Percentiles rank a stretch among this genome's conserved stretches.
Conservation (phyloP, 192 early-diverging fungal genomes). For the Coemansia sp. region DNA sequence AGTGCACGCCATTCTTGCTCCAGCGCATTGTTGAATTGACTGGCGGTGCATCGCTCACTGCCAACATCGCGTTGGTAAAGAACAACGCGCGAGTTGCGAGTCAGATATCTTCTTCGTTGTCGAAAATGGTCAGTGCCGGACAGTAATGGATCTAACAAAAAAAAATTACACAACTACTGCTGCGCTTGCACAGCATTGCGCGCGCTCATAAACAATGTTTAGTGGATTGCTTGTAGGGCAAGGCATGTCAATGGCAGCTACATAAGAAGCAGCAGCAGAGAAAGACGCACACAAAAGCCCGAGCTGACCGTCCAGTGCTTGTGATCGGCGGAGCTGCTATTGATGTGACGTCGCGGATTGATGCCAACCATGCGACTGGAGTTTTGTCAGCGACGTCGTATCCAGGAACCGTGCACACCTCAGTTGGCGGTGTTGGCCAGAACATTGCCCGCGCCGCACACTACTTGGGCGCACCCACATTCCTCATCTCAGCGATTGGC, state of each 20-base stretch:
- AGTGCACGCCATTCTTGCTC: constrained; percentile 94
- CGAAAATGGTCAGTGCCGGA: constrained; percentile 18
- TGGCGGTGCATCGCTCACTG: constrained; percentile 67
- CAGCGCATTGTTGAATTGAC: constrained; percentile 84
- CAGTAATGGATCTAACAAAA: not conserved
- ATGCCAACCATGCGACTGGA: not conserved
- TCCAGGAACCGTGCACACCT: constrained; percentile 67
- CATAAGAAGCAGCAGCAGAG: not conserved
- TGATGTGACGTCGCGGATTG: constrained; percentile 66
- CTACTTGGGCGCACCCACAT: constrained; percentile 63
- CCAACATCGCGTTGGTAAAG: constrained; percentile 86
- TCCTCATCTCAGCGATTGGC: constrained; percentile 74
- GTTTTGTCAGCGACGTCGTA: constrained; percentile 64
- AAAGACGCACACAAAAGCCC: not conserved
- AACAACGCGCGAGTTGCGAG: constrained; percentile 88
- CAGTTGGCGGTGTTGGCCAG: constrained; percentile 88
- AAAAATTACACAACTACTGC: too few species aligned
- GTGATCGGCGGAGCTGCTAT: constrained; percentile 88
- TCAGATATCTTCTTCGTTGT: constrained; percentile 68
- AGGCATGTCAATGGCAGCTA: not conserved
- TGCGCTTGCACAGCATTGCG: not conserved
- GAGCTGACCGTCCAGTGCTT: constrained; percentile 58
- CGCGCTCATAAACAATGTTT: not conserved
- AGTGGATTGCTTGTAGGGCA: not conserved
- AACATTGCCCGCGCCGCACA: constrained; percentile 88